Percentiles rank a stretch among this genome's conserved stretches.
Conservation (phyloP, 345 rosid species). For the Geranium brycei region DNA sequence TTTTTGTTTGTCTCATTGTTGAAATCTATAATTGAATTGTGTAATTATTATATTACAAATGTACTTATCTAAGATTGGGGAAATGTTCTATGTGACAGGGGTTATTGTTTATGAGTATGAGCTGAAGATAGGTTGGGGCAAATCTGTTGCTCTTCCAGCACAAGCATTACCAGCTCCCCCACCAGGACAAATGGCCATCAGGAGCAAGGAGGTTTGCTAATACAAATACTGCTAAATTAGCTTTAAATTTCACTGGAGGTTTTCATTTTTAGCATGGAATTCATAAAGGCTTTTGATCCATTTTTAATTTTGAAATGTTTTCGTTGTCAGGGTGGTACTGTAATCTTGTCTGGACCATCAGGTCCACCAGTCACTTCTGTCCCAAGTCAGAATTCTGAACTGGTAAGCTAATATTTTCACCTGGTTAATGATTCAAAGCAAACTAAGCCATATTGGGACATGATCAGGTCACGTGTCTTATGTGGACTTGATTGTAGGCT, state of each 20-base stretch:
- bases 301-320: slow-evolving; percentile 1
- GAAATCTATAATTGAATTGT: no score
- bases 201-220: slow-evolving; percentile 82
- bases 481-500: no score
- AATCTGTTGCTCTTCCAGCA: slow-evolving; percentile 97
- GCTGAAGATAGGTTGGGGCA: slow-evolving; percentile 98
- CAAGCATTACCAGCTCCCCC: slow-evolving; percentile 99
- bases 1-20: no score
- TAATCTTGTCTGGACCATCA: slow-evolving; percentile 93
- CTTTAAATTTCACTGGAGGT: not conserved
- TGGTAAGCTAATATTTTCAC: slow-evolving; percentile 36
- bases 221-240: not conserved
- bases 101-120: slow-evolving; percentile 91
- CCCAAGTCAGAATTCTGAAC: slow-evolving; percentile 74
- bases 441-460: no score
- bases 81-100: slow-evolving; percentile 35
- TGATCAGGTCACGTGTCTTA: no score
- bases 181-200: slow-evolving; percentile 98
- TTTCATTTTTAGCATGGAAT: no score
- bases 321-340: slow-evolving; percentile 68
- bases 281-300: not conserved
- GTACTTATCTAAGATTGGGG: not conserved
- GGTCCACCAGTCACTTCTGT: slow-evolving; percentile 86
- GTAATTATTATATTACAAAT: not conserved
- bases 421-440: not conserved